Evolutionary conservation across 768 basidiomycete genomes (phyloP).

Genomic region (Boletus pseudo-olivaceus): DNA sequence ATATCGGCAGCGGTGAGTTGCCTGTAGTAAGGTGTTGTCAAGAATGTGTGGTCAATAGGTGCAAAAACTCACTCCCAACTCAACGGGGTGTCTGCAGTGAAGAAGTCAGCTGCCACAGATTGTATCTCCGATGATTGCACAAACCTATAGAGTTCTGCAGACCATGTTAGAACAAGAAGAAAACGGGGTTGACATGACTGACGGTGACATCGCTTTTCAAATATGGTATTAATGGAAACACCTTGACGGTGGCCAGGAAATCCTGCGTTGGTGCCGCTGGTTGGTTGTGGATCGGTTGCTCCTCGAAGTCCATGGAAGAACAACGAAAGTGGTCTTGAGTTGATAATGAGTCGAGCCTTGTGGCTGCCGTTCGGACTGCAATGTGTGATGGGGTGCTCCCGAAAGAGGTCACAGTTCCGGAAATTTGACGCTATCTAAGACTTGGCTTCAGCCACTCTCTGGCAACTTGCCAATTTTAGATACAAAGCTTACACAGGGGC

Average conservation of each 20-base stretch:
- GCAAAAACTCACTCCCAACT: conserved; percentile 69
- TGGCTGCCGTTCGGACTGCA: too few species aligned
- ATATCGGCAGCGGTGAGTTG: conserved; percentile 82
- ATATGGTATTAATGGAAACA: conserved; percentile 77
- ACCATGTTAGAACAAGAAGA: conserved; percentile 8
- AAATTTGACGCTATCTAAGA: not conserved
- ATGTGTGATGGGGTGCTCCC: too few species aligned
- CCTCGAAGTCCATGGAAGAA: conserved; percentile 35
- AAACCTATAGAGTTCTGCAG: conserved; percentile 28
- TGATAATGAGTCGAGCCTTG: not conserved
- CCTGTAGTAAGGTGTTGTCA: conserved; percentile 34
- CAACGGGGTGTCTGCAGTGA: conserved; percentile 56
- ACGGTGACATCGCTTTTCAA: conserved; percentile 69
- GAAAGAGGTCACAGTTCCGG: too few species aligned
- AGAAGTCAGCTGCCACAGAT: not conserved
- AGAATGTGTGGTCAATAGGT: not conserved
- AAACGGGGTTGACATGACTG: conserved; percentile 31
- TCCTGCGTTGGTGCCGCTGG: conserved; percentile 55
- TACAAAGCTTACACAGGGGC: conserved; percentile 20
- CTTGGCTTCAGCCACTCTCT: not conserved
- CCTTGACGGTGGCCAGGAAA: conserved; percentile 58
- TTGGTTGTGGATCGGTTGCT: conserved; percentile 24
- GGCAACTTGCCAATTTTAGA: conserved; percentile 13
- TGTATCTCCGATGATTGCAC: not conserved
- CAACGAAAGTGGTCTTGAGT: not conserved